These are phyloP conservation scores for Penicillium riverlandense DNA, from an alignment of 495 filamentous ascomycete genomes.

Conservation along the genomic window DNA sequence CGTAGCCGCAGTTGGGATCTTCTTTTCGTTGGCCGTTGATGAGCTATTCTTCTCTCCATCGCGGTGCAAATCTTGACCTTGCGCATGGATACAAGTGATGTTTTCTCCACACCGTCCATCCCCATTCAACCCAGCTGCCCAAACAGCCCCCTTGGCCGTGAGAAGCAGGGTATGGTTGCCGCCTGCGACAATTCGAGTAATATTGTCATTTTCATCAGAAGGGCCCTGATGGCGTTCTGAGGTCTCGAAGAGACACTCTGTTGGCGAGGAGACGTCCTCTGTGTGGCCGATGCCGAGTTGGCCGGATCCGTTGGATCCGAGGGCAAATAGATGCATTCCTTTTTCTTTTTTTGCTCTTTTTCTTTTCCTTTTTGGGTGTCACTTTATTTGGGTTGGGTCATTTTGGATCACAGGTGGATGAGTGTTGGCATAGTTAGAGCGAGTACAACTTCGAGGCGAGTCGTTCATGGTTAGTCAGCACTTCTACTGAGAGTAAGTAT, in stretches of 20 bases:
- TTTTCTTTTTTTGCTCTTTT: neutral
- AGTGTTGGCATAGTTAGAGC: too few relatives aligned
- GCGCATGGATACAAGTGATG: too few relatives aligned
- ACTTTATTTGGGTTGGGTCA: too few relatives aligned
- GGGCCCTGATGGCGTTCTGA: too few relatives aligned
- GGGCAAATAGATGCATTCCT: constrained; percentile 56
- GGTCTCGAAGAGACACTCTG: constrained; percentile 42
- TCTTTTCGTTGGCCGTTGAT: too few relatives aligned
- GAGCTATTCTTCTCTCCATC: too few relatives aligned
- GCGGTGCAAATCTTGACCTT: too few relatives aligned
- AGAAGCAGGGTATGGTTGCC: constrained; percentile 85
- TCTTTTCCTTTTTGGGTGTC: neutral
- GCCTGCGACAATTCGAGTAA: constrained; percentile 54
- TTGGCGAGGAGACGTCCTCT: constrained; percentile 64
- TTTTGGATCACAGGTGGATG: too few relatives aligned
- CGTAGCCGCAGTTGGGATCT: too few relatives aligned
- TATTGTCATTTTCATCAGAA: constrained; percentile 1
- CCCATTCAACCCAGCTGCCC: constrained; percentile 53
- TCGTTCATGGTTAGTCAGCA: too few relatives aligned
- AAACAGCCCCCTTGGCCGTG: constrained; percentile 47
- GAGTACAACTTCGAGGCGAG: too few relatives aligned
- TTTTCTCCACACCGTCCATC: constrained; percentile 38
- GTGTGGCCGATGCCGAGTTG: constrained; percentile 76
- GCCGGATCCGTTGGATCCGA: constrained; percentile 86
- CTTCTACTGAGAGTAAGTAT: too few relatives aligned